phyloP scores from a whole-genome alignment of 257 asterid genomes.

The Phtheirospermum japonicum region DNA sequence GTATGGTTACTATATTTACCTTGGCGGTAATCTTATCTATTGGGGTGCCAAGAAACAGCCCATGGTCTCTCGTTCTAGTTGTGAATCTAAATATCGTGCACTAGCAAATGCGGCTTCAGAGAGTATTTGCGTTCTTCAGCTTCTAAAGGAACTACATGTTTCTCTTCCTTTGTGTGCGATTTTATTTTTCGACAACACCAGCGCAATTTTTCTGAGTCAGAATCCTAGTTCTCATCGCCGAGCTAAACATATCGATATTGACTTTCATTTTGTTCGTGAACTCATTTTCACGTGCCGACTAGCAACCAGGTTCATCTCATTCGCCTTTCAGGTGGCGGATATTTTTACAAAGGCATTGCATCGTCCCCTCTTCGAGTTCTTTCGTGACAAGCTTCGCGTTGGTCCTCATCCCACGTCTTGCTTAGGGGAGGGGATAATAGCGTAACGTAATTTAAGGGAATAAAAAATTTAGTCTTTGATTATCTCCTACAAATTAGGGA shows the following conservation, averaged over 20 bases:
- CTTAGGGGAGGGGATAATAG: too few relatives aligned
- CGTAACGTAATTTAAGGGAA: too few relatives aligned
- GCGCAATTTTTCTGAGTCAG: neutral
- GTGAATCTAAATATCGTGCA: constrained; percentile 3
- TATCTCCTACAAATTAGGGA: too few relatives aligned
- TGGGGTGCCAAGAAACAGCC: constrained; percentile 1
- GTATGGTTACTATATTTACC: neutral
- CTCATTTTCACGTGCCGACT: neutral
- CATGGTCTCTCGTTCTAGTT: neutral
- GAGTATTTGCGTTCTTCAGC: neutral
- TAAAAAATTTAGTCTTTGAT: too few relatives aligned
- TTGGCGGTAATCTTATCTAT: neutral
- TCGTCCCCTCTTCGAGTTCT: too few relatives aligned
- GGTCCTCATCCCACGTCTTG: too few relatives aligned
- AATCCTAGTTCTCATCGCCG: too few relatives aligned
- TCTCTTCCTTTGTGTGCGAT: neutral
- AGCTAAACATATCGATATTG: too few relatives aligned
- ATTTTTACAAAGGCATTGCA: too few relatives aligned
- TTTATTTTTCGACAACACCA: neutral
- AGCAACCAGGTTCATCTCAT: neutral
- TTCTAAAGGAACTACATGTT: neutral
- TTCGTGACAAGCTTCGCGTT: neutral
- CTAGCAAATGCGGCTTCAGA: neutral
- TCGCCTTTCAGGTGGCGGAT: neutral
- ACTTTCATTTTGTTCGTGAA: too few relatives aligned